A percentile compares a stretch with the other conserved stretches of the same genome.
Evolutionary conservation across 495 filamentous ascomycete genomes (phyloP).

Genomic region (Xylaria castorea): DNA sequence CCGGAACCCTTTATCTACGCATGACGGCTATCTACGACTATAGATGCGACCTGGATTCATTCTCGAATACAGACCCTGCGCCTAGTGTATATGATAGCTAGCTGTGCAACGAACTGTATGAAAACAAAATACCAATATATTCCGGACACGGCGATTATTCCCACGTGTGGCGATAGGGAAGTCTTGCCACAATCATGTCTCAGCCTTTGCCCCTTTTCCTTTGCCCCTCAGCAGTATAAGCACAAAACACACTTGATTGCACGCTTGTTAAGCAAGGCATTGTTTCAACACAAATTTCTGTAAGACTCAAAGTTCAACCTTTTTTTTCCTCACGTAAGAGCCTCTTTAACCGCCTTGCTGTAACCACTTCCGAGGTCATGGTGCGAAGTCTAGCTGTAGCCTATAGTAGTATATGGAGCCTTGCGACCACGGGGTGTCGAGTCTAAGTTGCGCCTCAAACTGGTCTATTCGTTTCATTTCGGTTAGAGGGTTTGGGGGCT

Average conservation of each 20-base stretch:
- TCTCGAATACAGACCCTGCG: background rate
- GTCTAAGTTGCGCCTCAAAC: background rate
- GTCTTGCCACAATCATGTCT: background rate
- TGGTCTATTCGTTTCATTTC: background rate
- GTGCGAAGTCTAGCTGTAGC: background rate
- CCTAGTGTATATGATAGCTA: background rate
- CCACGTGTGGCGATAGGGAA: background rate
- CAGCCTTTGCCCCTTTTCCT: conserved; percentile 6
- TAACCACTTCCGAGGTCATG: background rate
- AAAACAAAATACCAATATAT: background rate
- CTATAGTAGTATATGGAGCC: background rate
- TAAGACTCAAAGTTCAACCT: background rate
- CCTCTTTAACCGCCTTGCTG: background rate
- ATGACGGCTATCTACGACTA: background rate
- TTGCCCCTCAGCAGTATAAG: background rate
- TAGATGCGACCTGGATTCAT: background rate
- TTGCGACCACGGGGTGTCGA: background rate
- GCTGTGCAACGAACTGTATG: background rate
- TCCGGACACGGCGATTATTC: background rate
- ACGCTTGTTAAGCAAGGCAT: conserved; percentile 6
- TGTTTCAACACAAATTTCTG: background rate
- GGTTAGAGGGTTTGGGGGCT: background rate
- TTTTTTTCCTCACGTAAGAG: background rate
- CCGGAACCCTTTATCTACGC: background rate
- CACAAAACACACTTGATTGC: background rate